Evolutionary conservation across 2,329 filamentous ascomycete genomes (phyloP).

Genomic region (Pseudocercospora fuligena): DNA sequence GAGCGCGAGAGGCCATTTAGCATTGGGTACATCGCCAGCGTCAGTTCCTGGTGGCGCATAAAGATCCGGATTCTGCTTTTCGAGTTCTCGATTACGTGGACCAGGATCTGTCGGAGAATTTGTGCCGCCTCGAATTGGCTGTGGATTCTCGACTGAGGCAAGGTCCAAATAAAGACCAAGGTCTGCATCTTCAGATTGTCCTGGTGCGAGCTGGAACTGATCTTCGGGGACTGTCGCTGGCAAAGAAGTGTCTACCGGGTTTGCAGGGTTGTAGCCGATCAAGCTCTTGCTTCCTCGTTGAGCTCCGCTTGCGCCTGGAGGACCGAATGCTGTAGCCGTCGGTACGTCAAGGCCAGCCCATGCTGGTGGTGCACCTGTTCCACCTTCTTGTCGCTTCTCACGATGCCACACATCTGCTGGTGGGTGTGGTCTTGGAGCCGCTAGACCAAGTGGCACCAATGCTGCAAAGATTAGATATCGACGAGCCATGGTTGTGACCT

Average conservation of each 20-base stretch:
- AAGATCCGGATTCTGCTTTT: conserved; percentile 47
- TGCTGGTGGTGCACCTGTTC: conserved; percentile 22
- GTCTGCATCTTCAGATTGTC: conserved; percentile 44
- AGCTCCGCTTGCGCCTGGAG: conserved; percentile 43
- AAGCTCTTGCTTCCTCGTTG: conserved; percentile 42
- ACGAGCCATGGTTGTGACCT: not conserved
- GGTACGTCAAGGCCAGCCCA: conserved; percentile 23
- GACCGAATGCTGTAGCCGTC: conserved; percentile 30
- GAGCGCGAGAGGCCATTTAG: conserved; percentile 48
- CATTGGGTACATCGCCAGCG: conserved; percentile 45
- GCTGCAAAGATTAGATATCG: conserved; percentile 5
- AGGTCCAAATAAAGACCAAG: conserved; percentile 48
- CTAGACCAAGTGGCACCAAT: conserved; percentile 8
- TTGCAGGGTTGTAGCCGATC: conserved; percentile 42
- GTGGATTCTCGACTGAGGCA: conserved; percentile 46
- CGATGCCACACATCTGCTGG: not conserved
- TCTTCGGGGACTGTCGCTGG: conserved; percentile 41
- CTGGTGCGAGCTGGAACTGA: conserved; percentile 44
- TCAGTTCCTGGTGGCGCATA: conserved; percentile 48
- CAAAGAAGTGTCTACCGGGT: conserved; percentile 37
- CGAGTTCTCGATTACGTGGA: conserved; percentile 41
- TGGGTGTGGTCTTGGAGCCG: conserved; percentile 2
- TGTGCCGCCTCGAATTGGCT: conserved; percentile 46
- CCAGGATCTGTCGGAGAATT: conserved; percentile 48
- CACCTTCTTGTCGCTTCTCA: conserved; percentile 14